Evolutionary conservation across 164 flowering plant species (phyloP).

Genomic region (Vitis rotundifolia): DNA sequence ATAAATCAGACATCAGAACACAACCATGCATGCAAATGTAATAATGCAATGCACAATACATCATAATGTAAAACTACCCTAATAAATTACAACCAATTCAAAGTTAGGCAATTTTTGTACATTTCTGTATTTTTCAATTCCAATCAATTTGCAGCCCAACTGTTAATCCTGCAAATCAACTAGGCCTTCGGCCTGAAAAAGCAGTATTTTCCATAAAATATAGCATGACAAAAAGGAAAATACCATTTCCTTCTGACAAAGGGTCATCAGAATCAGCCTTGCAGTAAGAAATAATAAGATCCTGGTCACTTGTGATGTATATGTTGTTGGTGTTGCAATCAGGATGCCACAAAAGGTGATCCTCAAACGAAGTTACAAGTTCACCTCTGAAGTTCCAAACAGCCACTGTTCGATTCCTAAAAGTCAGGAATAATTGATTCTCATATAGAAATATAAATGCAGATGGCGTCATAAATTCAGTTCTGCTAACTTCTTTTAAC

Average conservation of each 20-base stretch:
- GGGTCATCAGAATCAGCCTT: constrained; percentile 89
- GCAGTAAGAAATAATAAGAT: constrained; percentile 97
- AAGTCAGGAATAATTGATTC: constrained; percentile 91
- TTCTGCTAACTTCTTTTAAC: constrained; percentile 79
- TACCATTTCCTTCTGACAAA: constrained; percentile 79
- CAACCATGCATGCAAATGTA: too few relatives aligned
- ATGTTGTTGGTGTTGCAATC: constrained; percentile 99
- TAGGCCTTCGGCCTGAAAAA: background rate
- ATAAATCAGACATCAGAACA: too few relatives aligned
- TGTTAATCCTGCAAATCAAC: too few relatives aligned
- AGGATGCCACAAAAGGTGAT: constrained; percentile 96
- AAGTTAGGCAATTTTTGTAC: too few relatives aligned
- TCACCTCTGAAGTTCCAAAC: constrained; percentile 99
- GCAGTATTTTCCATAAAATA: background rate
- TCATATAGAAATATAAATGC: constrained; percentile 97
- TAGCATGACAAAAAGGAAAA: background rate
- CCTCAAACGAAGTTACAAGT: constrained; percentile 97
- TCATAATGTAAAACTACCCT: background rate
- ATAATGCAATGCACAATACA: background rate
- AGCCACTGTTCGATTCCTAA: constrained; percentile 91
- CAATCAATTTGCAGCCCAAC: too few relatives aligned
- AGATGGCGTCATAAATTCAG: constrained; percentile 96
- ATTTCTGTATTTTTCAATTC: too few relatives aligned
- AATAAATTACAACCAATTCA: background rate
- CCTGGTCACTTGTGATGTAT: constrained; percentile 98